Evolutionary conservation across 2,329 filamentous ascomycete genomes (phyloP).

Genomic region (Aureobasidium sp.): DNA sequence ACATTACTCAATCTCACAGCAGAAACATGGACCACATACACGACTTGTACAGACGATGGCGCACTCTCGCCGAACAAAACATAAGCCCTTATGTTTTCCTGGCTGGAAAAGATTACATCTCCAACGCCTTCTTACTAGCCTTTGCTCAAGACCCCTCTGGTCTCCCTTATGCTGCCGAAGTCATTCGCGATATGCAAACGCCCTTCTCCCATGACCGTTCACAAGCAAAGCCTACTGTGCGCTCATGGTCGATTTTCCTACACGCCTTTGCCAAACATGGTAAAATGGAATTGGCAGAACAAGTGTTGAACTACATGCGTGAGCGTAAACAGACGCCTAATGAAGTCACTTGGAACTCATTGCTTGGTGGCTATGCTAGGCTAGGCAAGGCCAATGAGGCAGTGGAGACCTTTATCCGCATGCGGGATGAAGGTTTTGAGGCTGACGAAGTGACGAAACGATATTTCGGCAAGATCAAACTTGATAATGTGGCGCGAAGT

Average conservation of each 20-base stretch:
- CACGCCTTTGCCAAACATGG: constrained; percentile 57
- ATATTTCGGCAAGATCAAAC: neutral
- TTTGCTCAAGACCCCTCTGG: constrained; percentile 39
- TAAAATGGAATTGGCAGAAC: constrained; percentile 54
- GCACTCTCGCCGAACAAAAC: constrained; percentile 32
- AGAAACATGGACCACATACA: neutral
- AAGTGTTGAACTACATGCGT: constrained; percentile 62
- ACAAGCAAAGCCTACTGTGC: constrained; percentile 45
- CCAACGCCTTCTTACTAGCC: constrained; percentile 39
- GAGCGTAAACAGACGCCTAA: constrained; percentile 55
- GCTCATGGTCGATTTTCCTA: constrained; percentile 73
- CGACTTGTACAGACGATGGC: constrained; percentile 44
- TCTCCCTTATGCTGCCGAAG: constrained; percentile 33
- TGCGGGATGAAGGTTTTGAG: constrained; percentile 46
- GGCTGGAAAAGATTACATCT: constrained; percentile 39
- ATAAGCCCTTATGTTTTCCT: constrained; percentile 37
- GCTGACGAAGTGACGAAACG: neutral
- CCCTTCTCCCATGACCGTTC: neutral
- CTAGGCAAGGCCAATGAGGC: constrained; percentile 49
- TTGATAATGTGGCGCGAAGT: neutral
- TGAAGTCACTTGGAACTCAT: constrained; percentile 61
- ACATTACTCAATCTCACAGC: constrained; percentile 18
- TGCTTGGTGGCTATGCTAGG: constrained; percentile 58
- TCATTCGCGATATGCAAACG: constrained; percentile 52
- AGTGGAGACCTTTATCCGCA: constrained; percentile 47